Percentiles rank a stretch among this genome's conserved stretches.
Conservation (phyloP, 2,329 filamentous ascomycete species). For the Colletotrichum tabaci region DNA sequence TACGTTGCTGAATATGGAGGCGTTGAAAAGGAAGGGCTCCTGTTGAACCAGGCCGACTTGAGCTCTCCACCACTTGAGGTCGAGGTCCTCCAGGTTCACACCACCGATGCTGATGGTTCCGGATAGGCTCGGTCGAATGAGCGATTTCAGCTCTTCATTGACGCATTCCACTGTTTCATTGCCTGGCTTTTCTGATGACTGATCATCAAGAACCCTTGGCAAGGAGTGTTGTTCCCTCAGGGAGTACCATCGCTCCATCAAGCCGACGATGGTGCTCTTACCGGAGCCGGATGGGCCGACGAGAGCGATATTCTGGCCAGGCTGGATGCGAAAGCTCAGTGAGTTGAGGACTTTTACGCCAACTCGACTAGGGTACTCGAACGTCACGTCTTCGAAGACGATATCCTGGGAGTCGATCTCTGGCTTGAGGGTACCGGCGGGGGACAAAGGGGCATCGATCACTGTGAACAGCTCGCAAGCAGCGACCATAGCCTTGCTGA, state of each 20-base stretch:
- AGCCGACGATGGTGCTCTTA: constrained; percentile 60
- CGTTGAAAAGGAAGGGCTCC: constrained; percentile 69
- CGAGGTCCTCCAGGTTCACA: constrained; percentile 43
- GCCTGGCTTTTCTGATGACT: constrained; percentile 11
- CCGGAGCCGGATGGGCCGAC: constrained; percentile 61
- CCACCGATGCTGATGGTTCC: constrained; percentile 42
- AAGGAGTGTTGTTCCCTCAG: constrained; percentile 42
- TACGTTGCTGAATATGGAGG: constrained; percentile 66
- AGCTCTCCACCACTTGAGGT: constrained; percentile 59
- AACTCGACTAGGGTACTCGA: constrained; percentile 49
- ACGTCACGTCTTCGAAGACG: constrained; percentile 45
- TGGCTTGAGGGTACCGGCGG: constrained; percentile 45
- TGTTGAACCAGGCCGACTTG: constrained; percentile 69
- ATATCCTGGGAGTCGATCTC: constrained; percentile 43
- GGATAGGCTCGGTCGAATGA: constrained; percentile 8
- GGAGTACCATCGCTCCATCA: constrained; percentile 59
- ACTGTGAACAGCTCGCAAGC: constrained; percentile 50
- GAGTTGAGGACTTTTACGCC: constrained; percentile 53
- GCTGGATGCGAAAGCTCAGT: constrained; percentile 46
- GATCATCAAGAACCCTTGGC: constrained; percentile 23
- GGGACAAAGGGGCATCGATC: constrained; percentile 47
- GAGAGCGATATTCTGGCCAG: constrained; percentile 52
- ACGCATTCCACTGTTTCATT: constrained; percentile 20
- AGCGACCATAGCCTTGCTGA: constrained; percentile 49
- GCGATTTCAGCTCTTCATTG: constrained; percentile 13